Conservation (phyloP, 495 filamentous ascomycete species). For the Cudoniella acicularis region DNA sequence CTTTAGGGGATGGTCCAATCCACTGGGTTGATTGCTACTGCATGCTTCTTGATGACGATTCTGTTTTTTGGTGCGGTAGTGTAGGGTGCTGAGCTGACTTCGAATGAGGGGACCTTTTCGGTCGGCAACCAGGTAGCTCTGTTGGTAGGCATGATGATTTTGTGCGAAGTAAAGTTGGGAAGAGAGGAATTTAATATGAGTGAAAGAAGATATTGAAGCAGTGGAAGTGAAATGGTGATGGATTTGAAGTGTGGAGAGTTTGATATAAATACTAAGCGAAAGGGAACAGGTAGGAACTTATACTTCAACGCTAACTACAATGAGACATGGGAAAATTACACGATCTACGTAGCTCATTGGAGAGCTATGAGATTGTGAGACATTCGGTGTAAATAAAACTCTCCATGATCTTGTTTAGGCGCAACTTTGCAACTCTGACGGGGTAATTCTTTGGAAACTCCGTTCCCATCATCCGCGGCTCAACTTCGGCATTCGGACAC, state of each 20-base stretch:
- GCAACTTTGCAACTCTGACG: not conserved
- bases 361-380: too few relatives aligned
- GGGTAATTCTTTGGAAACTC: too few relatives aligned
- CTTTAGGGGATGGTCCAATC: constrained; percentile 6
- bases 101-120: constrained; percentile 24
- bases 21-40: constrained; percentile 15
- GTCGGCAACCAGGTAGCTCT: constrained; percentile 27
- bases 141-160: constrained; percentile 15
- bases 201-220: not conserved
- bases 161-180: not conserved
- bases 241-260: too few relatives aligned
- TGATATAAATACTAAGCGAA: not conserved
- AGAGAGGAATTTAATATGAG: not conserved
- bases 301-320: too few relatives aligned
- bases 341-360: too few relatives aligned
- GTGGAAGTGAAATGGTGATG: not conserved
- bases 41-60: constrained; percentile 10
- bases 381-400: too few relatives aligned
- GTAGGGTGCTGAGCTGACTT: constrained; percentile 25
- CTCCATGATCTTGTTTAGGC: not conserved
- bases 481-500: not conserved
- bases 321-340: too few relatives aligned
- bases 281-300: too few relatives aligned
- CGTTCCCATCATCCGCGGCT: not conserved
- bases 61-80: not conserved